Percentiles rank a stretch among this genome's conserved stretches.
Evolutionary conservation across 2,329 filamentous ascomycete genomes (phyloP).

Genomic region (Paecilomyces sp.): DNA sequence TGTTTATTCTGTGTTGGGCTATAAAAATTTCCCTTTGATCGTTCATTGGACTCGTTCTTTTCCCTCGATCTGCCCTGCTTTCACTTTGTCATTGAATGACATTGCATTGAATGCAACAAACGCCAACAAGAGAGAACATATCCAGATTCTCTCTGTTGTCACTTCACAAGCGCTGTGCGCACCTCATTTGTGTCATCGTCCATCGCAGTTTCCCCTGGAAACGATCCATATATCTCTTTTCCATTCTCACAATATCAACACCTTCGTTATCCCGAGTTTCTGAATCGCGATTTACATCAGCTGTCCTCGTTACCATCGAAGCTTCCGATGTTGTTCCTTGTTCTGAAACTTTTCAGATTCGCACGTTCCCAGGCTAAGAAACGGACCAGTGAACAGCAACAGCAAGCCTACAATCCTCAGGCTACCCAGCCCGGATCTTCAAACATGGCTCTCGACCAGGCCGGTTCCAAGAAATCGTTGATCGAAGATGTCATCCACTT

Average conservation of each 20-base stretch:
- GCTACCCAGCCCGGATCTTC: conserved; percentile 2
- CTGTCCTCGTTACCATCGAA: background rate
- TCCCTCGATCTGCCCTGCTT: background rate
- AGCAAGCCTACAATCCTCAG: conserved; percentile 5
- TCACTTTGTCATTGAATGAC: background rate
- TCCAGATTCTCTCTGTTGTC: background rate
- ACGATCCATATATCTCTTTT: background rate
- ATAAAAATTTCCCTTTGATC: background rate
- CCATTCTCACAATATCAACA: background rate
- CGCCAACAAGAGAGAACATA: background rate
- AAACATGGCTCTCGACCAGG: conserved; percentile 16
- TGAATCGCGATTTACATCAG: background rate
- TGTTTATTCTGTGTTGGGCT: background rate
- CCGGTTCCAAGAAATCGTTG: conserved; percentile 18
- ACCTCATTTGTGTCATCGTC: background rate
- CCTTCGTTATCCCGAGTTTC: background rate
- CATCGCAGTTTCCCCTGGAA: background rate
- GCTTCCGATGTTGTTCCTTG: background rate
- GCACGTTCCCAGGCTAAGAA: conserved; percentile 24
- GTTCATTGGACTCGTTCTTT: background rate
- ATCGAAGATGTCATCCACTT: conserved; percentile 49
- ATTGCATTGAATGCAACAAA: background rate
- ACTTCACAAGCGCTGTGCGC: background rate
- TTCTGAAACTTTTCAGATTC: conserved; percentile 19
- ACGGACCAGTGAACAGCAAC: conserved; percentile 10